Base-by-base conservation (phyloP, 192 early-diverging fungal genomes). In the Chytriomyces sp. region DNA sequence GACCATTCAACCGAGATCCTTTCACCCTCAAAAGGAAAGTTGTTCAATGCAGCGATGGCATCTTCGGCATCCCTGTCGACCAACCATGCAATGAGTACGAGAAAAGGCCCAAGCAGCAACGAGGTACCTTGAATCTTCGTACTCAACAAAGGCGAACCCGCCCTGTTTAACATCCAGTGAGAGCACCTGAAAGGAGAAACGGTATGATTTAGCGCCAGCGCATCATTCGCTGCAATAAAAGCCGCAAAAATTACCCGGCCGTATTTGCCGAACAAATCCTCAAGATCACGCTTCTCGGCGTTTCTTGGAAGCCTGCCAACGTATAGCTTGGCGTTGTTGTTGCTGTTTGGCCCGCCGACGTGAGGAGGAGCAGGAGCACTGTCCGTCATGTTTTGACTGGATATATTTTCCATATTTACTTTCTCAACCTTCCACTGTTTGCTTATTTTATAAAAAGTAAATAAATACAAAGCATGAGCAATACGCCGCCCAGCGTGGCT, bases 61-160 rank as follows among this genome's bases (percentile, higher is more conserved):
- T 88, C 86, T 64, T 88, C 79, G 28, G 87, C 87, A 68, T 44
- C 80, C 64, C 18, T 35, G 35, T 35, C 35, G 35, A 1, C 35
- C 35, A 35, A 35, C 35, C 35, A 35, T 35, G 35, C 35, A 35
- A 4, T 35, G 35, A 35, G 35, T 35, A 35, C 2, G 35, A 35
- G 35, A 35, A 35, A 35, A 35, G 35, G 35, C 35, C 35, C 35
- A 35, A 35, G 35, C 35, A 35, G 35, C 35, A 35, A 35, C 0
- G 0, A 1, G 35, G 35, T 35, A 35, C 35, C 35, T 35, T 35
- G 35, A 20, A 43, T 76, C 74, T 47, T 64, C 83, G 69, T 78
- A 87, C 71, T 88, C 82, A 7, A 88, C 72, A 77, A 88, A 88
- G 20, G 86, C 87, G 70, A 83, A 88, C 5, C 87, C 87, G 49